These are phyloP conservation scores for Trypanosomatidae sp. DNA, from an alignment of 208 protist genomes.

Conservation along the genomic window DNA sequence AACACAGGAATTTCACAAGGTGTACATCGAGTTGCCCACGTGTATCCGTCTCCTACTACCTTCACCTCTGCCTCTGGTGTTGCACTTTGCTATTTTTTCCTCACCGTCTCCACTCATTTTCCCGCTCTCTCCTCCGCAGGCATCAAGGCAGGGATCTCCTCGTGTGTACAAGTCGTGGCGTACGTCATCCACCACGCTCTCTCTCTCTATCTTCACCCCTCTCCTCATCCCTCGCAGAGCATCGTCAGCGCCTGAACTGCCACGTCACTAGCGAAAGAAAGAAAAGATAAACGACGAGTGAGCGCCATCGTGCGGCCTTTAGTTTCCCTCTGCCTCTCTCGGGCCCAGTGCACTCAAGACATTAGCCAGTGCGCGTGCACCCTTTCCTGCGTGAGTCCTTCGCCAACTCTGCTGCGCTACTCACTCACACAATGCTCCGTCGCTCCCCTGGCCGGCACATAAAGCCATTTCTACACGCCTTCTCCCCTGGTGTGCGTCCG, in stretches of 20 bases:
- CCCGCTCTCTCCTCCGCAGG: neutral
- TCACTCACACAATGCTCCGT: conserved; percentile 53
- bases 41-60: neutral
- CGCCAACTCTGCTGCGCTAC: neutral
- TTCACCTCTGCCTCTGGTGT: neutral
- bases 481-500: conserved; percentile 70
- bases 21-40: neutral
- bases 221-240: neutral
- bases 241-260: neutral
- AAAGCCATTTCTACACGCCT: conserved; percentile 83
- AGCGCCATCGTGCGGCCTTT: neutral
- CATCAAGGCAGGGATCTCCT: neutral
- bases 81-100: neutral
- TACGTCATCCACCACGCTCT: neutral
- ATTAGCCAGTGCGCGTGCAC: neutral
- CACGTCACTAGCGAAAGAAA: neutral
- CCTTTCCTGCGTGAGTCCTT: neutral
- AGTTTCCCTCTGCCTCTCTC: neutral
- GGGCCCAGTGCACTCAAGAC: neutral
- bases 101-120: neutral
- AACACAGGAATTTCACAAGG: neutral
- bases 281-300: neutral
- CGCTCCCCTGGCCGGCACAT: conserved; percentile 38
- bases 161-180: neutral
- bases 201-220: neutral